Percentiles rank a stretch among this genome's conserved stretches.
Conservation (phyloP, 1,139 yeast genomes). For the Taphrina flavorubra region DNA sequence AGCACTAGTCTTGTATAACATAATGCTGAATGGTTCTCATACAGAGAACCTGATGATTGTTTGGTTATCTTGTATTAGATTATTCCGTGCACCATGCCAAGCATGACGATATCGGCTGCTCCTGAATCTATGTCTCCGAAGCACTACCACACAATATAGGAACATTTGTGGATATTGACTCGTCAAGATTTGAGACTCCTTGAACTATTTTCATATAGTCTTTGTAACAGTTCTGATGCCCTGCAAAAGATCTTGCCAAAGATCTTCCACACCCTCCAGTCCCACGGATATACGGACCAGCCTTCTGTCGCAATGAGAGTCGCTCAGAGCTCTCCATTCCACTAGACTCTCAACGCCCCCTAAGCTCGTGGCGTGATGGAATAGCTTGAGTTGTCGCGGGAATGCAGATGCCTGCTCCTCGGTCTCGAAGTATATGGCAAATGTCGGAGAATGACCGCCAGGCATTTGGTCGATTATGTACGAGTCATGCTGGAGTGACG, state of each 20-base stretch:
- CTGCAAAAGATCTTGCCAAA: constrained; percentile 74
- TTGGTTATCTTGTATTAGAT: too few relatives aligned
- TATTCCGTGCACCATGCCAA: too few relatives aligned
- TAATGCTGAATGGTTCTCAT: too few relatives aligned
- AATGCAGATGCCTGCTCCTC: constrained; percentile 65
- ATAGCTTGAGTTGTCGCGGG: constrained; percentile 71
- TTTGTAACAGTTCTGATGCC: constrained; percentile 17
- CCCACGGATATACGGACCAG: constrained; percentile 84
- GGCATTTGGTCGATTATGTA: constrained; percentile 70
- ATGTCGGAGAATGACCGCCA: constrained; percentile 72
- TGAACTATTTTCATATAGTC: background rate
- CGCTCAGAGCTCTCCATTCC: constrained; percentile 83
- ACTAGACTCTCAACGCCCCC: constrained; percentile 89
- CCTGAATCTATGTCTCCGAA: too few relatives aligned
- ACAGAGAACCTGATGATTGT: too few relatives aligned
- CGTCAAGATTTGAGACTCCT: background rate
- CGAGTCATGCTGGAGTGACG: constrained; percentile 52
- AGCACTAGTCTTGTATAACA: too few relatives aligned
- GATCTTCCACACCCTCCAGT: constrained; percentile 81
- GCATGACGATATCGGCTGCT: too few relatives aligned
- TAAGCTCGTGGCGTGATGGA: constrained; percentile 85
- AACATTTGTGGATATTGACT: background rate
- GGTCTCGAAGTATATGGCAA: constrained; percentile 63
- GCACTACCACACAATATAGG: too few relatives aligned
- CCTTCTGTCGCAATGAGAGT: constrained; percentile 91